phyloP scores from a whole-genome alignment of 305 asterid species.

The Fraxinus baroniana region DNA sequence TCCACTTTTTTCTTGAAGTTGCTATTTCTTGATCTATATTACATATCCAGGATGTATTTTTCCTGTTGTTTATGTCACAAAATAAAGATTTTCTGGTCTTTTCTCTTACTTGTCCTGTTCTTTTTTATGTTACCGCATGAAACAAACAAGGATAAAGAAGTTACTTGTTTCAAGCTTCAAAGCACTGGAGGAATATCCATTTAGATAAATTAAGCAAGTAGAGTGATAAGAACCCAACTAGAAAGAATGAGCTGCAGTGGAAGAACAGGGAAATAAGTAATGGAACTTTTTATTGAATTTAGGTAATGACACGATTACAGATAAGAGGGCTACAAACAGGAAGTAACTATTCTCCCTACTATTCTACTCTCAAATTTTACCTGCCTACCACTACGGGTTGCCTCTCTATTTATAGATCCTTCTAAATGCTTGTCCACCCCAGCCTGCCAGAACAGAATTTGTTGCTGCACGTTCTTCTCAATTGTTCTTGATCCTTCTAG shows the following conservation, averaged over 20 bases:
- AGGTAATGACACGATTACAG: background rate
- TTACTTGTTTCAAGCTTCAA: background rate
- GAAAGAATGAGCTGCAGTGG: background rate
- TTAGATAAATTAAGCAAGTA: background rate
- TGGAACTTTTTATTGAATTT: background rate
- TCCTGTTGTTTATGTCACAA: background rate
- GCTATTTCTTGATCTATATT: conserved; percentile 8
- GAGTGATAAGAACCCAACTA: background rate
- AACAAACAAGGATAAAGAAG: background rate
- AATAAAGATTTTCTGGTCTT: background rate
- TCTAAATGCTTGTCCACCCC: background rate
- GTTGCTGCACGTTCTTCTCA: background rate
- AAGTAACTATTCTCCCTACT: background rate
- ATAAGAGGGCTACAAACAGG: background rate
- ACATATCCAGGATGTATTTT: background rate
- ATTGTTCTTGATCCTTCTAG: background rate
- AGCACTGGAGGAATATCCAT: background rate
- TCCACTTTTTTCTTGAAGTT: conserved; percentile 10
- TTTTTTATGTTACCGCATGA: background rate
- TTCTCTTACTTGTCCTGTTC: background rate
- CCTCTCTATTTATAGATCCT: background rate
- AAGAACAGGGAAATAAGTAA: background rate
- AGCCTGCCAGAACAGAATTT: background rate
- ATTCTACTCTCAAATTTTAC: background rate
- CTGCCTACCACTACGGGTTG: background rate